phyloP scores from a whole-genome alignment of 2,329 filamentous ascomycete genomes.

The Penicillium sp. region DNA sequence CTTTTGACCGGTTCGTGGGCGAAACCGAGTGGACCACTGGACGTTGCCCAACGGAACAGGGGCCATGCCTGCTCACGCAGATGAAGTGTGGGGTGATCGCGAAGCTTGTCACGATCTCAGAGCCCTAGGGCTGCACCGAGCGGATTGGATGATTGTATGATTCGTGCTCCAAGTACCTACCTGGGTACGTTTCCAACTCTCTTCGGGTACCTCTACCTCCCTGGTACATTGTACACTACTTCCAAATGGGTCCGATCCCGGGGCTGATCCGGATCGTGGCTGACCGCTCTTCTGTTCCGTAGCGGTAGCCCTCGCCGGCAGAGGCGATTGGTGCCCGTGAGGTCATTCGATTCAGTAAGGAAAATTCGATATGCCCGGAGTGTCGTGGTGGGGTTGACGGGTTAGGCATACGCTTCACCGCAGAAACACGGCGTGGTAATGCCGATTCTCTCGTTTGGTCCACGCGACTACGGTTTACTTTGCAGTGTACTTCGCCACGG shows the following conservation, averaged over 20 bases:
- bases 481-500: constrained; percentile 1
- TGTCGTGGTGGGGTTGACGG: not conserved
- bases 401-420: constrained; percentile 11
- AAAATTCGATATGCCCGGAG: not conserved
- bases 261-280: constrained; percentile 6
- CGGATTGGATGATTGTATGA: not conserved
- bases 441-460: not conserved
- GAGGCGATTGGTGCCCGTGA: not conserved
- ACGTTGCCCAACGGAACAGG: constrained; percentile 4
- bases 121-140: not conserved
- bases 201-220: not conserved
- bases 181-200: not conserved
- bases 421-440: constrained; percentile 8
- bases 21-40: constrained; percentile 7
- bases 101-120: constrained; percentile 21
- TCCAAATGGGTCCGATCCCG: not conserved
- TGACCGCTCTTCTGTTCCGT: constrained; percentile 17
- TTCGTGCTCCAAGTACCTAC: not conserved
- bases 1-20: constrained; percentile 13
- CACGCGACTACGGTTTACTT: constrained; percentile 7
- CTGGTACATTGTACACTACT: not conserved
- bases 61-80: constrained; percentile 15
- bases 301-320: not conserved
- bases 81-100: constrained; percentile 17
- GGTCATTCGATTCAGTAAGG: not conserved